Conservation (phyloP, 129 eudicot species). For the Solidago caesia region DNA sequence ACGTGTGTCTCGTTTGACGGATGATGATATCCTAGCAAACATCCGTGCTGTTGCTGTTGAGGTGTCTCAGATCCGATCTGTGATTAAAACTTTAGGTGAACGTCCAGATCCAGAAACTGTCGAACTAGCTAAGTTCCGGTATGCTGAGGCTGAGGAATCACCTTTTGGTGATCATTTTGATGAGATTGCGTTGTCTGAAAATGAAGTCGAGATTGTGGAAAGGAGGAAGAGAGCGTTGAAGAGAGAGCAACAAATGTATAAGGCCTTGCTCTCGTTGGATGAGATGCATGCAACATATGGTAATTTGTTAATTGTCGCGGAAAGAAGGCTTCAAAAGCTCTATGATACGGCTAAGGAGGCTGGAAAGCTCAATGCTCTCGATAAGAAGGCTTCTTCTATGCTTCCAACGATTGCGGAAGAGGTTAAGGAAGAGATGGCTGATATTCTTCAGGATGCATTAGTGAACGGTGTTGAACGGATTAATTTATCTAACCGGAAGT, state of each 20-base stretch:
- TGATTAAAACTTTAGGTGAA: conserved; percentile 55
- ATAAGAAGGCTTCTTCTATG: conserved; percentile 28
- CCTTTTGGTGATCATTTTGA: conserved; percentile 38
- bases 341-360: conserved; percentile 64
- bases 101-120: conserved; percentile 84
- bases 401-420: conserved; percentile 43
- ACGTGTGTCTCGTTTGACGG: conserved; percentile 63
- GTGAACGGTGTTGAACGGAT: conserved; percentile 51
- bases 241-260: conserved; percentile 52
- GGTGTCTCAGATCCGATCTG: conserved; percentile 73
- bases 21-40: conserved; percentile 55
- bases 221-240: conserved; percentile 35
- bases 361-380: conserved; percentile 29
- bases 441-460: conserved; percentile 57
- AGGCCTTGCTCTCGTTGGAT: conserved; percentile 63
- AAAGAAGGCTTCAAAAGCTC: conserved; percentile 72
- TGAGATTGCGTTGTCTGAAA: conserved; percentile 37
- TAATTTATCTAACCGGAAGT: conserved; percentile 47
- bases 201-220: conserved; percentile 27
- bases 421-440: conserved; percentile 71
- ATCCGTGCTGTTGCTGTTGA: conserved; percentile 66
- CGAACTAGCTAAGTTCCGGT: conserved; percentile 49
- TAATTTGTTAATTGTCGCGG: conserved; percentile 64
- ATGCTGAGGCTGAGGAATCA: conserved; percentile 66
- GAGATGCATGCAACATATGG: conserved; percentile 74